Base-by-base conservation (phyloP, 139 green algal species). In the Chlorella vulgaris region DNA sequence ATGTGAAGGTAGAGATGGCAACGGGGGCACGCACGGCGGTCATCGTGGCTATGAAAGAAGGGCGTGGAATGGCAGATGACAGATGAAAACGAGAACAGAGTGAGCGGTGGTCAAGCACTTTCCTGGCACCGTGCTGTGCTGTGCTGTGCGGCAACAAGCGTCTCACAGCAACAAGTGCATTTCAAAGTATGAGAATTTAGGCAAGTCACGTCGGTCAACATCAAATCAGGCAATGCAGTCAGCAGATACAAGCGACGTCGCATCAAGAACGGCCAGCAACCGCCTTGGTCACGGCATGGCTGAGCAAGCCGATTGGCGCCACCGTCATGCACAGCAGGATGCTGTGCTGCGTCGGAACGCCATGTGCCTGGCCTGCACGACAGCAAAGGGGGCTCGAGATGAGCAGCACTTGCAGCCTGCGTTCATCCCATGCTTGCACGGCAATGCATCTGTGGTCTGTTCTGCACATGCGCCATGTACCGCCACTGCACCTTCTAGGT, bases 231-330 rank as follows among this genome's bases (percentile, higher is more conserved):
- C n/a, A n/a, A n/a, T n/a, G n/a, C 18, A 65, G 55, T 65, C 55
- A 65, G 65, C 65, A 71, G 26, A 33, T 28, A 2, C 35, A 53
- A 2, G 7, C 33, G 24, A 39, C 43, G 3, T 4, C 29, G 5
- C 7, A 2, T 65, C 50, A 43, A 2, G 31, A 13, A 26, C 71
- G 33, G 8, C 47, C 1, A 40, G 3, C 35, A 47, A 29, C 8
- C 24, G 51, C 76, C 78, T 85, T 76, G 43, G 88, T 92, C 0
- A 85, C 15, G 7, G 38, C 71, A 40, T 92, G 84, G 24, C 51
- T 75, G 0, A 90, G 36, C 40, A 92, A 38, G 4, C 89, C 90
- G 55, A 93, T 58, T 8, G 90, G 90, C 10, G 88, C 87, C 26
- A 93, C 65, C 19, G 83, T 65, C 26, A 84, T 63, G 70, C 81